Evolutionary conservation across 1,139 yeast genomes (phyloP), one percentile per base, ranked within the genome.

Genomic region (Kurtzmaniella quercitrusa): DNA sequence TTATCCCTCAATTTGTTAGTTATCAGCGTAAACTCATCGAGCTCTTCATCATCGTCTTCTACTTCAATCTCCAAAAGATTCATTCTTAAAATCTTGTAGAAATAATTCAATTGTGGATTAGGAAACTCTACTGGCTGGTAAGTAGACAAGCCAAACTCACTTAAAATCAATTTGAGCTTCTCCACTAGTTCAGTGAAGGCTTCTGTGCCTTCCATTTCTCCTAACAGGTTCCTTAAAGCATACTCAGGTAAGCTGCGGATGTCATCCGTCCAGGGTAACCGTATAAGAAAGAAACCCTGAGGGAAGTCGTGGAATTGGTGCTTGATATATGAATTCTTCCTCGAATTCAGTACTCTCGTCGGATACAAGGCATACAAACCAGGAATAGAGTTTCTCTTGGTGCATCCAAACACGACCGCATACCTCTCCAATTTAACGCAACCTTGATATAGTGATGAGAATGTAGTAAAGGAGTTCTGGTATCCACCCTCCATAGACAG

Each of bases 391-490:
- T 70, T 72, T 41, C 61, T 65, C 47, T 83, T 75, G 6, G 73
- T 55, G 53, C 82, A 77, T 1, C 95, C 91, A 81, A 90, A 87
- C 1, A 85, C 75, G 9, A 93, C 63, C 0, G 87, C 94, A 53
- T 76, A 81, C 54, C 77, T 78, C 3, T 70, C 55, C 41, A 75
- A 67, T 42, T 70, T 70, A 3, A 67, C 57, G 62, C 94, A 66
- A 1, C 84, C 74, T 43, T 78, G 81, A 56, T 81, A 86, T 8
- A 93, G 65, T 0, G 91, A 75, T 1, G 86, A 72, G 56, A 90
- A 78, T 0, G 94, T 83, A 33, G 79, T 65, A 18, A 73, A 68
- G 0, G 96, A 87, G 15, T 91, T 86, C 16, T 71, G 63, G 49
- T 68, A 79, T 0, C 75, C 75, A 3, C 66, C 63, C 2, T 50